Conservation (phyloP, 2,329 filamentous ascomycete genomes). For the Lachnellula willkommii region DNA sequence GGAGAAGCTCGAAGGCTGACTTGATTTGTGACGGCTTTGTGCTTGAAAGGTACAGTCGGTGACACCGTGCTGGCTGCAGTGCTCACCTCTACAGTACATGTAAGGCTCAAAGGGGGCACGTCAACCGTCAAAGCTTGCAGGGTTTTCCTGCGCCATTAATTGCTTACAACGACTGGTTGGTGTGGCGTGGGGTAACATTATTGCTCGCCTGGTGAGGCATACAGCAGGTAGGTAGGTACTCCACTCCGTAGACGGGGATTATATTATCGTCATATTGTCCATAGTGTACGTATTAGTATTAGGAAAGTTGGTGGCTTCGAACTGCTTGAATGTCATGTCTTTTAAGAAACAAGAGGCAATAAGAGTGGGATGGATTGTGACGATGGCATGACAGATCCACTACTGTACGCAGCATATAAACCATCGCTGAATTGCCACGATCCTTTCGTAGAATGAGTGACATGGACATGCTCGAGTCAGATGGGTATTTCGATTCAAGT, state of each 20-base stretch:
- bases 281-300: not conserved
- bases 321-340: not conserved
- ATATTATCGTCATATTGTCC: not conserved
- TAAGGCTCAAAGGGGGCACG: not conserved
- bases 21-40: not conserved
- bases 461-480: not conserved
- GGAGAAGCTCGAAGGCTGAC: not conserved
- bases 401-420: not conserved
- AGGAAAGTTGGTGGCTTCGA: slow-evolving; percentile 1
- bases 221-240: too few relatives aligned
- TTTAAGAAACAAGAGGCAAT: not conserved
- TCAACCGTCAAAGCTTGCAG: slow-evolving; percentile 1
- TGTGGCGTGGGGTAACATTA: slow-evolving; percentile 10
- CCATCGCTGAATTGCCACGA: not conserved
- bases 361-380: not conserved
- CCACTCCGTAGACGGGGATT: too few relatives aligned
- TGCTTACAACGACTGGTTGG: not conserved
- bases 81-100: not conserved
- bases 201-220: not conserved
- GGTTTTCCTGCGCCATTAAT: not conserved
- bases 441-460: not conserved
- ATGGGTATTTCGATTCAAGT: too few relatives aligned
- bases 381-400: too few relatives aligned
- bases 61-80: not conserved
- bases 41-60: not conserved